These are phyloP conservation scores for Pelargonium fulgidum DNA, from an alignment of 441 rosid genomes.

Conservation along the genomic window DNA sequence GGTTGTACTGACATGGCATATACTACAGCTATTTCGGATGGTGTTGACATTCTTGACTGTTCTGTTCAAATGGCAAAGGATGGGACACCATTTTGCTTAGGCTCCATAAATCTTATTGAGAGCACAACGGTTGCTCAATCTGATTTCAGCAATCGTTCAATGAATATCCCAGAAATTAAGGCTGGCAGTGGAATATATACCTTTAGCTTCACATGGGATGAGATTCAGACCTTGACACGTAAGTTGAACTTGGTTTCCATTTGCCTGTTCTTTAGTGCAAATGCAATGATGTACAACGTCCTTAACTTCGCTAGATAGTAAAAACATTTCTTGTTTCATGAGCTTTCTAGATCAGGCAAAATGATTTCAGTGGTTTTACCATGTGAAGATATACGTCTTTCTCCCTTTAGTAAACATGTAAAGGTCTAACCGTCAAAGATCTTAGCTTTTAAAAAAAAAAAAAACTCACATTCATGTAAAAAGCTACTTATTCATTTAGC, in stretches of 20 bases:
- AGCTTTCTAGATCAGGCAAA: not conserved
- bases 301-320: not conserved
- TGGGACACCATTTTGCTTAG: constrained; percentile 38
- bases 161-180: constrained; percentile 29
- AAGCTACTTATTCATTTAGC: not conserved
- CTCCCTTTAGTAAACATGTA: not conserved
- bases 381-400: not conserved
- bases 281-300: not conserved
- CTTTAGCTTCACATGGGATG: constrained; percentile 39
- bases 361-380: constrained; percentile 3
- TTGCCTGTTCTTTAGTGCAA: constrained; percentile 3
- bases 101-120: constrained; percentile 40
- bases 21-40: constrained; percentile 34
- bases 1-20: constrained; percentile 47
- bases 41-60: constrained; percentile 46
- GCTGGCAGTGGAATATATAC: constrained; percentile 29
- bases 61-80: constrained; percentile 47
- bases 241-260: constrained; percentile 20
- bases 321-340: not conserved
- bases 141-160: constrained; percentile 28
- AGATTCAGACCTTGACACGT: constrained; percentile 41
- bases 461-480: not conserved
- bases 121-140: constrained; percentile 32
- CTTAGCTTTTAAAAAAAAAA: not conserved
- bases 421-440: not conserved